Evolutionary conservation across 257 asterid species (phyloP).

Genomic region (Phtheirospermum japonicum): DNA sequence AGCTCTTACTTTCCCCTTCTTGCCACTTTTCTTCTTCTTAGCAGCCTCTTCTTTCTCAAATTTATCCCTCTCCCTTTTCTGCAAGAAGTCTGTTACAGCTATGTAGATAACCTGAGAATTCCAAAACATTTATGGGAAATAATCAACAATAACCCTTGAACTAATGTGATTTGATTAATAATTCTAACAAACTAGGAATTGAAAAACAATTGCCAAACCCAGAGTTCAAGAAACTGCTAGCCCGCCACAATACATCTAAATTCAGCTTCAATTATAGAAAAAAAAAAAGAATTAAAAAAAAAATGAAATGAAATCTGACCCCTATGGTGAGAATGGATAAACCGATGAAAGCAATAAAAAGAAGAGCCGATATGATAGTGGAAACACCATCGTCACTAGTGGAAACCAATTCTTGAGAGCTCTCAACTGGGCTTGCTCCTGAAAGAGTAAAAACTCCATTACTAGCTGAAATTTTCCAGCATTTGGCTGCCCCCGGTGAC

Average conservation of each 20-base stretch:
- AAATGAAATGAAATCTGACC: constrained; percentile 31
- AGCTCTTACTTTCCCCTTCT: constrained; percentile 45
- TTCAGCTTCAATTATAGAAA: not conserved
- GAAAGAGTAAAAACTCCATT: constrained; percentile 39
- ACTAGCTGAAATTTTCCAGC: constrained; percentile 37
- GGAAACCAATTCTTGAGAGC: constrained; percentile 46
- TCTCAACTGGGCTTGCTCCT: constrained; percentile 47
- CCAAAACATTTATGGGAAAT: not conserved
- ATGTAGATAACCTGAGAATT: constrained; percentile 67
- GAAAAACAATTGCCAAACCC: too few relatives aligned
- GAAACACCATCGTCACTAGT: constrained; percentile 41
- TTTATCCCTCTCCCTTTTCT: constrained; percentile 73
- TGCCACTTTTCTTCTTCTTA: constrained; percentile 51
- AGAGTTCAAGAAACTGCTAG: too few relatives aligned
- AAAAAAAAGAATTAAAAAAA: not conserved
- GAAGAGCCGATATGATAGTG: constrained; percentile 46
- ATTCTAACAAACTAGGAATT: too few relatives aligned
- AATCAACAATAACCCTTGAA: constrained; percentile 12
- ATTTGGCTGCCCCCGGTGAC: constrained; percentile 30
- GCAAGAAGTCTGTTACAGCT: constrained; percentile 80
- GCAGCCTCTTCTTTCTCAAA: constrained; percentile 78
- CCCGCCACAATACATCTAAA: not conserved
- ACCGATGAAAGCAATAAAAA: constrained; percentile 62
- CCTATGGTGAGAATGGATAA: constrained; percentile 79
- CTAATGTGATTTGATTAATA: too few relatives aligned